Evolutionary conservation across 2,329 filamentous ascomycete species (phyloP).

Genomic region (Diaporthe nobilis): DNA sequence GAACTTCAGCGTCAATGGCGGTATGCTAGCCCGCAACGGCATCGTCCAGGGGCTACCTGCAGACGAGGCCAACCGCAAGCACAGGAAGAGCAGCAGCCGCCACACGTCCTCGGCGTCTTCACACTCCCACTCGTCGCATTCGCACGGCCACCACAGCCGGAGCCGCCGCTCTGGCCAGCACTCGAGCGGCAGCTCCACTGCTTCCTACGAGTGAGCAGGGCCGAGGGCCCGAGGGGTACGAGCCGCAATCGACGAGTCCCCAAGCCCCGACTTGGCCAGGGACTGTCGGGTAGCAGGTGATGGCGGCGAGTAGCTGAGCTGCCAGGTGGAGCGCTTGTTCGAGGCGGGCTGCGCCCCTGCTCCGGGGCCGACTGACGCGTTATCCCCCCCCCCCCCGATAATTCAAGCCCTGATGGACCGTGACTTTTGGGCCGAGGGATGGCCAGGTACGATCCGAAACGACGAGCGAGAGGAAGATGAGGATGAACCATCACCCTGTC

Average conservation of each 20-base stretch:
- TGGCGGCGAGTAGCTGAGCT: conserved; percentile 2
- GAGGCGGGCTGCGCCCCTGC: neutral
- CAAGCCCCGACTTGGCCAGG: neutral
- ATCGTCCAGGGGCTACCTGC: conserved; percentile 77
- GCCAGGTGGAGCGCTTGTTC: neutral
- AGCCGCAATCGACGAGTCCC: conserved; percentile 29
- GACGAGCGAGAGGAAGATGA: conserved; percentile 16
- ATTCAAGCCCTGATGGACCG: neutral
- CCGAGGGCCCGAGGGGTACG: neutral
- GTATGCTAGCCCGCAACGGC: conserved; percentile 82
- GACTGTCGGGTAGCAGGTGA: neutral
- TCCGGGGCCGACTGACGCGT: neutral
- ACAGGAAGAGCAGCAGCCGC: conserved; percentile 65
- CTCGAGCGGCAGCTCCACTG: conserved; percentile 74
- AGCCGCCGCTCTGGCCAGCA: conserved; percentile 69
- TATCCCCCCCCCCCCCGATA: neutral
- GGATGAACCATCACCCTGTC: conserved; percentile 40
- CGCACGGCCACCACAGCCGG: conserved; percentile 58
- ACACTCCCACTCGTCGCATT: conserved; percentile 57
- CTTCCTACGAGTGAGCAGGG: conserved; percentile 66
- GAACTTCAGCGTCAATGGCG: conserved; percentile 97
- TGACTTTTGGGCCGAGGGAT: neutral
- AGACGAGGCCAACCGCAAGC: conserved; percentile 64
- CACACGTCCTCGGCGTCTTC: conserved; percentile 58
- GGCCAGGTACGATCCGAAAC: neutral